Percentiles rank a stretch among this genome's conserved stretches.
Conservation (phyloP, 2,329 filamentous ascomycete genomes). For the Huntiella omanensis region DNA sequence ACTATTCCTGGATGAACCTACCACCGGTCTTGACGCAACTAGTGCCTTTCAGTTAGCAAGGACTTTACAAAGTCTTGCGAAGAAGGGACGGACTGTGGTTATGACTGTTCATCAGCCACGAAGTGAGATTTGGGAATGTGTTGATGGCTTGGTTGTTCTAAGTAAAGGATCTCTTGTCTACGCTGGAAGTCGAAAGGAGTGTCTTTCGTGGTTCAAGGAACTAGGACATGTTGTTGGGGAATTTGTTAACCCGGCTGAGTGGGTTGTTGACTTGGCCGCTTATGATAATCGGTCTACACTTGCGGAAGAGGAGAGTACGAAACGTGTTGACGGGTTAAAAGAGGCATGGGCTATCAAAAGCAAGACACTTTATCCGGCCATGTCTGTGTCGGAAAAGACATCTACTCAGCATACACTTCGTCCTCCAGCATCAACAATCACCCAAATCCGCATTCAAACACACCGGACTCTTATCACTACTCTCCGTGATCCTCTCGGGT, state of each 20-base stretch:
- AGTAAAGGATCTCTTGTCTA: constrained; percentile 51
- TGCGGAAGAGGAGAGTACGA: constrained; percentile 38
- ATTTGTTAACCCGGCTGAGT: constrained; percentile 64
- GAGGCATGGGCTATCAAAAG: constrained; percentile 33
- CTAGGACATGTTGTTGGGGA: constrained; percentile 43
- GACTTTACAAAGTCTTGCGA: constrained; percentile 48
- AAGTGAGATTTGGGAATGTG: constrained; percentile 62
- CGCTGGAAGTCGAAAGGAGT: constrained; percentile 38
- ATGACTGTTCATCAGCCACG: constrained; percentile 61
- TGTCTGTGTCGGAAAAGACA: not conserved
- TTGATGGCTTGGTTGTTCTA: constrained; percentile 53
- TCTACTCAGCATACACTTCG: constrained; percentile 10
- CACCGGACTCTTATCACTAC: constrained; percentile 52
- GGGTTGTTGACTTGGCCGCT: constrained; percentile 55
- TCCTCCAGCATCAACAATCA: constrained; percentile 35
- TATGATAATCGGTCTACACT: constrained; percentile 53
- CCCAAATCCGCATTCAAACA: constrained; percentile 48
- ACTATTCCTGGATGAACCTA: constrained; percentile 62
- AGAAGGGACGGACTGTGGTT: constrained; percentile 50
- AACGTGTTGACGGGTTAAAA: constrained; percentile 42
- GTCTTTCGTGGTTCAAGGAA: constrained; percentile 43
- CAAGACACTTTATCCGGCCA: not conserved
- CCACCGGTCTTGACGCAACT: constrained; percentile 58
- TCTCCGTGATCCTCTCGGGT: constrained; percentile 58
- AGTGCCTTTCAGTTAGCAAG: constrained; percentile 56